Base-by-base conservation (phyloP, 192 early-diverging fungal species). In the Powellomyces hirtus region DNA sequence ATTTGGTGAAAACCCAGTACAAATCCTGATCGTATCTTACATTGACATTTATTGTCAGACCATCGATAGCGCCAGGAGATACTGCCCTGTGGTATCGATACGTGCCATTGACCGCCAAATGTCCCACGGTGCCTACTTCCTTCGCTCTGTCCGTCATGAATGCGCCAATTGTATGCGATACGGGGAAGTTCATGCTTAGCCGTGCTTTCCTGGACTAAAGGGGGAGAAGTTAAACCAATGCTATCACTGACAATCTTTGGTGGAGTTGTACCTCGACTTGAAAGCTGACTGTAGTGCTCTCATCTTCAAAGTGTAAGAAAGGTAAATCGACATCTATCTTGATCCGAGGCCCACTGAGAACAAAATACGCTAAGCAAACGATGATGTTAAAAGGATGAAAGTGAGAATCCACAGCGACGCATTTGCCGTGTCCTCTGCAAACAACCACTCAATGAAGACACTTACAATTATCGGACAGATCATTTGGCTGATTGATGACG, bases 391-490 rank as follows among this genome's bases (percentile, higher is more conserved):
- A 8, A 56, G 1, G 26, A 4, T 10, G 68, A 20, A 1, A 44
- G 63, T 37, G 34, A 18, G 68, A 73, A 37, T 31, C 52, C 44
- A 11, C 14, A 37, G 59, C 13, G 46, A 14, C 20, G 62, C 26
- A 24, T 16, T 53, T 6, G 2, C 4, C 22, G 8, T 64, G 11
- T 52, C 13, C 45, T n/a, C n/a, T n/a, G n/a, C n/a, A n/a, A n/a
- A n/a, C n/a, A n/a, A n/a, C n/a, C n/a, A n/a, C n/a, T n/a, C n/a
- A n/a, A n/a, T n/a, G 24, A 34, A 4, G 24, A n/a, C 58, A 55
- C 77, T 24, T 81, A 90, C 90, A 78, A 67, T 93, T 93, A 44
- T 93, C 90, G 34, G 87, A 83, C 8, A 79, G 66, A 29, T 88
- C 86, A 22, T 80, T 88, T 18, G 88, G 87, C 64, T 86, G 77